Evolutionary conservation across 1,139 yeast genomes (phyloP).

Genomic region (Hemisphaericaspora lyxosophila): DNA sequence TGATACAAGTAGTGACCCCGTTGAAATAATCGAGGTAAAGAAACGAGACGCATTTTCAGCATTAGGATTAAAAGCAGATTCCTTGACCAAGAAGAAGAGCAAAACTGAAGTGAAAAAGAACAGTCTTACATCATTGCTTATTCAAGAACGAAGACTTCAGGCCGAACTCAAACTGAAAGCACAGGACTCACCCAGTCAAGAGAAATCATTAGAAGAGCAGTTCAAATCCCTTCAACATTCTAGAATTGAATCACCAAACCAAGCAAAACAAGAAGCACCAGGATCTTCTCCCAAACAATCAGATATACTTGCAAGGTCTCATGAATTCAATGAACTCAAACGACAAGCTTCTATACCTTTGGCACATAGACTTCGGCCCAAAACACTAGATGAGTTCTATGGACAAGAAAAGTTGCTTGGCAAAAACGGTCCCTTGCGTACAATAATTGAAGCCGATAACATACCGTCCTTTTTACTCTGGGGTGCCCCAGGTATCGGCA

Average conservation of each 20-base stretch:
- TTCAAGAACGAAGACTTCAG: slow-evolving; percentile 33
- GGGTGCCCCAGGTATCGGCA: slow-evolving; percentile 98
- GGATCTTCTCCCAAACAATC: slow-evolving; percentile 12
- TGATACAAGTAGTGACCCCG: slow-evolving; percentile 6
- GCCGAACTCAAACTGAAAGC: slow-evolving; percentile 11
- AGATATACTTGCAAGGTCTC: slow-evolving; percentile 11
- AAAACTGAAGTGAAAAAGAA: slow-evolving; percentile 23
- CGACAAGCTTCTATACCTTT: slow-evolving; percentile 63
- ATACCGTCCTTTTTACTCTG: slow-evolving; percentile 87
- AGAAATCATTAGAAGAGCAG: slow-evolving; percentile 8
- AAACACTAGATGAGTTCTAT: slow-evolving; percentile 66
- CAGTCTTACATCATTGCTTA: slow-evolving; percentile 30
- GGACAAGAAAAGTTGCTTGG: slow-evolving; percentile 89
- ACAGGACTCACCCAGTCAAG: slow-evolving; percentile 10
- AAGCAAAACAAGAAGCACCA: background rate
- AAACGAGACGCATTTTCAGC: slow-evolving; percentile 27
- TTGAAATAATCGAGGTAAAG: slow-evolving; percentile 6
- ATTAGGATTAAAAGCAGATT: slow-evolving; percentile 31
- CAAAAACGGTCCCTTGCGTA: slow-evolving; percentile 65
- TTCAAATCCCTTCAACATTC: slow-evolving; percentile 7
- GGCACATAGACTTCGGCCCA: slow-evolving; percentile 85
- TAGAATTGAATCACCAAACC: slow-evolving; percentile 4
- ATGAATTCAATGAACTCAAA: slow-evolving; percentile 30
- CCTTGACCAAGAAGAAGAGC: slow-evolving; percentile 19
- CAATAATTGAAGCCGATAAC: slow-evolving; percentile 59